A percentile compares a stretch with the other conserved stretches of the same genome.
phyloP scores from a whole-genome alignment of 1,139 yeast genomes.

The Hanseniaspora uvarum region DNA sequence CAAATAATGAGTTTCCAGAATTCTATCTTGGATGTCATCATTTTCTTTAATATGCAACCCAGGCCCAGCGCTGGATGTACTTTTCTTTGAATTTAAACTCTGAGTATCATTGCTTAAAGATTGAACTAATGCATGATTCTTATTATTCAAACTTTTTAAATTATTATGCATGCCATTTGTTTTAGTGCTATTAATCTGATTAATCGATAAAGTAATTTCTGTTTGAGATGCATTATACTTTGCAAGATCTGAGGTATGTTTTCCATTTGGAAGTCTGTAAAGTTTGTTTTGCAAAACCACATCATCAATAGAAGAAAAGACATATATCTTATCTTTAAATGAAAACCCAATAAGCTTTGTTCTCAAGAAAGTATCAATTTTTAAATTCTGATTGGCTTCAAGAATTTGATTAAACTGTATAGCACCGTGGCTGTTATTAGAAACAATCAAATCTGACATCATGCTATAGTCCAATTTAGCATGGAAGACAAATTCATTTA shows the following conservation, averaged over 20 bases:
- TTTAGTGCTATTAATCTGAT: background rate
- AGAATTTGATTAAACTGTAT: slow-evolving; percentile 22
- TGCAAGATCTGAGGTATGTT: slow-evolving; percentile 30
- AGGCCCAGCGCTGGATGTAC: background rate
- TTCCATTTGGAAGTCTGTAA: slow-evolving; percentile 38
- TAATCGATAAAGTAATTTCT: background rate
- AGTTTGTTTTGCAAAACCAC: slow-evolving; percentile 61
- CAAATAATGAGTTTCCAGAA: slow-evolving; percentile 51
- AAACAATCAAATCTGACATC: slow-evolving; percentile 22
- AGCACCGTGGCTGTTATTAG: slow-evolving; percentile 16
- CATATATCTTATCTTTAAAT: slow-evolving; percentile 74
- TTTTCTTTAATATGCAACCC: background rate
- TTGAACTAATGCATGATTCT: background rate
- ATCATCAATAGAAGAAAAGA: slow-evolving; percentile 84
- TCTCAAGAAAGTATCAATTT: slow-evolving; percentile 46
- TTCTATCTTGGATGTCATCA: slow-evolving; percentile 19
- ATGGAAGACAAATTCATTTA: slow-evolving; percentile 31
- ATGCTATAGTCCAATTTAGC: slow-evolving; percentile 29
- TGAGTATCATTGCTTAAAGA: slow-evolving; percentile 1
- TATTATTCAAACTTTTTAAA: background rate
- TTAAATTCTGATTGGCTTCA: slow-evolving; percentile 27
- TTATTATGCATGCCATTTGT: background rate
- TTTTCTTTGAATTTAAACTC: slow-evolving; percentile 2
- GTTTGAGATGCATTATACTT: slow-evolving; percentile 16
- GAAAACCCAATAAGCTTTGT: slow-evolving; percentile 88